A percentile compares a stretch with the other conserved stretches of the same genome.
Conservation (phyloP, 768 basidiomycete species). For the Agrocybe pediades region DNA sequence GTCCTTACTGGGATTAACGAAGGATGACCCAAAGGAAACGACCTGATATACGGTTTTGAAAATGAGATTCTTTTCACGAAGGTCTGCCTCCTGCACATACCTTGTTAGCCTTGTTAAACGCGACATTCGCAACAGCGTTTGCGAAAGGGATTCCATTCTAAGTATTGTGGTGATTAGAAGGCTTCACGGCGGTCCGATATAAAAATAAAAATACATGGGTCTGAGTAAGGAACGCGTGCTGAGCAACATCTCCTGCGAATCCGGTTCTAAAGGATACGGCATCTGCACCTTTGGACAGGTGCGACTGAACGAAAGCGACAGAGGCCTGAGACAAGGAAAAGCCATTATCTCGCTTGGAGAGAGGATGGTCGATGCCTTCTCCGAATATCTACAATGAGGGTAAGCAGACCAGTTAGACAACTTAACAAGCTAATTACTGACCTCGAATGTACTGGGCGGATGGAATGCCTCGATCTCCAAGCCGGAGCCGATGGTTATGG, state of each 20-base stretch:
- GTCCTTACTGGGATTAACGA: conserved; percentile 20
- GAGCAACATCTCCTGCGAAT: conserved; percentile 27
- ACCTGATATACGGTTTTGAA: not conserved
- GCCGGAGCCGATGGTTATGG: conserved; percentile 19
- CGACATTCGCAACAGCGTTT: conserved; percentile 36
- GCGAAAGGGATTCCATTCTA: conserved; percentile 33
- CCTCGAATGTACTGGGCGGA: conserved; percentile 22
- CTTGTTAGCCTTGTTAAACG: conserved; percentile 24
- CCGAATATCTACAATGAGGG: conserved; percentile 8
- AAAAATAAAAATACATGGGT: conserved; percentile 12
- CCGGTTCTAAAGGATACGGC: conserved; percentile 17
- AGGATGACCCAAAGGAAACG: conserved; percentile 24
- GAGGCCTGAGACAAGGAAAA: conserved; percentile 14
- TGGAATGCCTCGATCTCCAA: conserved; percentile 26
- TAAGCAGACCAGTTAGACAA: not conserved
- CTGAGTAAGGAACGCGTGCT: conserved; percentile 18
- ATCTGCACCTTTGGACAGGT: conserved; percentile 7
- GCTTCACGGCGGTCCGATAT: not conserved
- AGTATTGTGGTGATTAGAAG: not conserved
- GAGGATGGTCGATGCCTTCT: conserved; percentile 11
- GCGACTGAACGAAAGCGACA: conserved; percentile 12
- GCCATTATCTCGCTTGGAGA: conserved; percentile 9
- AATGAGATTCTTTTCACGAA: conserved; percentile 19
- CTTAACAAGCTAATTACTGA: not conserved
- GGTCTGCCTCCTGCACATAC: not conserved